Percentiles rank a stretch among this genome's conserved stretches.
phyloP scores from a whole-genome alignment of 129 eudicot species.

The Arctium minus region DNA sequence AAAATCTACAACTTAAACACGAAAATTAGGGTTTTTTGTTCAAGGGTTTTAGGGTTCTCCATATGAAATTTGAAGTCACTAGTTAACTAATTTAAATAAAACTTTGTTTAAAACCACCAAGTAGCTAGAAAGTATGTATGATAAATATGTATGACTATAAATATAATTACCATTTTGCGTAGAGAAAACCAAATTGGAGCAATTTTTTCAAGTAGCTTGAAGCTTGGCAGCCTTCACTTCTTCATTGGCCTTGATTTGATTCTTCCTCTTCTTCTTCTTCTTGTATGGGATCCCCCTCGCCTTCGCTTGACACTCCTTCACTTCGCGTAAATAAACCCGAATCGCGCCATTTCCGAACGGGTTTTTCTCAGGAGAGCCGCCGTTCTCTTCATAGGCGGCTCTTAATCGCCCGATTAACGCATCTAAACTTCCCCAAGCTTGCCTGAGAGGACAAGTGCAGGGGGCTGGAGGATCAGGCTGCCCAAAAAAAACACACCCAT shows the following conservation, averaged over 20 bases:
- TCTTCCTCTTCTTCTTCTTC: constrained; percentile 72
- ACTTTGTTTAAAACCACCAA: background rate
- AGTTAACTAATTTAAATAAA: background rate
- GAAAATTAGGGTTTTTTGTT: constrained; percentile 25
- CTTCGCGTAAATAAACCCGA: constrained; percentile 64
- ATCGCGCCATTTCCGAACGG: constrained; percentile 81
- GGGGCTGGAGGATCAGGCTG: constrained; percentile 94
- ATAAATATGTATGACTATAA: background rate
- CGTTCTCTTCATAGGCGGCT: constrained; percentile 87
- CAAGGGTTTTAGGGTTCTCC: constrained; percentile 24
- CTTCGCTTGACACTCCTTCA: constrained; percentile 79
- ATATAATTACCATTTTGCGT: constrained; percentile 29
- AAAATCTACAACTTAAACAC: background rate
- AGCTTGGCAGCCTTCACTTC: constrained; percentile 32
- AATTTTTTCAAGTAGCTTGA: constrained; percentile 33
- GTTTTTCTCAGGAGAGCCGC: constrained; percentile 64
- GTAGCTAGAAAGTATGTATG: background rate
- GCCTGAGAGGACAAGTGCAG: constrained; percentile 81
- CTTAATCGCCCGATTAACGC: constrained; percentile 79
- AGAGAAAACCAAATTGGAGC: constrained; percentile 20
- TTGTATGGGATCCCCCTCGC: constrained; percentile 73
- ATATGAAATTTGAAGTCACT: constrained; percentile 1
- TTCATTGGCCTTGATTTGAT: constrained; percentile 31
- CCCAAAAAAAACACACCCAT: constrained; percentile 74
- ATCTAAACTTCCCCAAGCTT: constrained; percentile 95